These are phyloP conservation scores for Astragalus membranaceus DNA, from an alignment of 306 rosid species.

Conservation along the genomic window DNA sequence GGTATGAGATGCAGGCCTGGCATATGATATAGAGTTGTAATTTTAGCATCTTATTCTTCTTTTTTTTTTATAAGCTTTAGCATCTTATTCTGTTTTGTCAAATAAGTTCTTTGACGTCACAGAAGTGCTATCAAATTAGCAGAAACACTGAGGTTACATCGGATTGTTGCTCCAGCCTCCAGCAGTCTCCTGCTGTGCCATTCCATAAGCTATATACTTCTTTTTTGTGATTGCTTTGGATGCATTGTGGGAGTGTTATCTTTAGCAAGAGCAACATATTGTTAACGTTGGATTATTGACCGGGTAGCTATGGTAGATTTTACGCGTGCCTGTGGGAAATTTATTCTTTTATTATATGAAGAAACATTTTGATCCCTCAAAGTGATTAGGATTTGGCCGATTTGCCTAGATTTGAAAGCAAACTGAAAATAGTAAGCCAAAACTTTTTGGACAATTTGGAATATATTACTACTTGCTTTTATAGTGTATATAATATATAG, in stretches of 20 bases:
- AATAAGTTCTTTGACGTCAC: slow-evolving; percentile 1
- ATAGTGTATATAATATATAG: too few species aligned
- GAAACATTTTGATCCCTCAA: too few species aligned
- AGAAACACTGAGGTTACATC: neutral
- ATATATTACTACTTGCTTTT: too few species aligned
- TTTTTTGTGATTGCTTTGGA: neutral
- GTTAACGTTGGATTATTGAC: neutral
- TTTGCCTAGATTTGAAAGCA: too few species aligned
- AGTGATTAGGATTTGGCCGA: too few species aligned
- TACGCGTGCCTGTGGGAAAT: too few species aligned
- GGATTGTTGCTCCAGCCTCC: neutral
- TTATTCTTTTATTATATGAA: too few species aligned
- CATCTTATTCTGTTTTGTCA: slow-evolving; percentile 3
- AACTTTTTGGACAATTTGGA: too few species aligned
- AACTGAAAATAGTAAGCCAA: too few species aligned
- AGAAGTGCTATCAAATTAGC: neutral
- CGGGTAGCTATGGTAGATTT: too few species aligned
- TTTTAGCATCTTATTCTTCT: slow-evolving; percentile 2
- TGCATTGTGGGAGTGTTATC: neutral
- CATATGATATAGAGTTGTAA: neutral
- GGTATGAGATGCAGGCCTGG: neutral
- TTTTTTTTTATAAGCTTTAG: too few species aligned
- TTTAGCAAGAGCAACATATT: neutral
- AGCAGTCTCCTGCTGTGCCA: neutral
- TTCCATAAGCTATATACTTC: neutral